Conservation (phyloP, 148 eudicot species). For the Spergularia marina region DNA sequence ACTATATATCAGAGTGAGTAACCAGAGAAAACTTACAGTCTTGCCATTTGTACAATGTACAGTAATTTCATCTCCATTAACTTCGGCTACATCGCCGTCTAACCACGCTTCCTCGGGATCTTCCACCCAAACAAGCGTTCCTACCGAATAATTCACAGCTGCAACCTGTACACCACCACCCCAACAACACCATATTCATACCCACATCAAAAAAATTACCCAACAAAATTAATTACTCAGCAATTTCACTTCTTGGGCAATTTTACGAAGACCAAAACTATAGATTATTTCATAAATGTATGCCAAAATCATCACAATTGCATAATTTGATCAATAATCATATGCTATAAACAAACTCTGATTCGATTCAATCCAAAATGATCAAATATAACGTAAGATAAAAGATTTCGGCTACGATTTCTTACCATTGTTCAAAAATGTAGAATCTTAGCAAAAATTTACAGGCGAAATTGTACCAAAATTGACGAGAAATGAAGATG, state of each 20-base stretch:
- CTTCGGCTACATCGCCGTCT: slow-evolving; percentile 79
- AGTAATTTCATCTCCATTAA: slow-evolving; percentile 59
- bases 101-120: slow-evolving; percentile 86
- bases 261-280: too few species aligned
- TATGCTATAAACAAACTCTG: neutral
- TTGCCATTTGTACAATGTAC: slow-evolving; percentile 44
- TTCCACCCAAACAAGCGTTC: slow-evolving; percentile 94
- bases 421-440: slow-evolving; percentile 2
- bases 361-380: neutral
- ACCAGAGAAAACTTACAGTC: slow-evolving; percentile 34
- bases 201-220: too few species aligned
- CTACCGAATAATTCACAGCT: slow-evolving; percentile 45
- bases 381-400: neutral
- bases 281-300: too few species aligned
- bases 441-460: neutral
- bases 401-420: too few species aligned
- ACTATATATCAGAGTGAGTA: neutral
- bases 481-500: neutral
- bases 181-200: neutral
- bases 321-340: neutral
- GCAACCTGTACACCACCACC: slow-evolving; percentile 39
- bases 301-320: too few species aligned
- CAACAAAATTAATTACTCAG: neutral
- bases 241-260: neutral
- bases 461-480: neutral